phyloP scores from a whole-genome alignment of 139 green algal genomes.

The Volvox africanus region DNA sequence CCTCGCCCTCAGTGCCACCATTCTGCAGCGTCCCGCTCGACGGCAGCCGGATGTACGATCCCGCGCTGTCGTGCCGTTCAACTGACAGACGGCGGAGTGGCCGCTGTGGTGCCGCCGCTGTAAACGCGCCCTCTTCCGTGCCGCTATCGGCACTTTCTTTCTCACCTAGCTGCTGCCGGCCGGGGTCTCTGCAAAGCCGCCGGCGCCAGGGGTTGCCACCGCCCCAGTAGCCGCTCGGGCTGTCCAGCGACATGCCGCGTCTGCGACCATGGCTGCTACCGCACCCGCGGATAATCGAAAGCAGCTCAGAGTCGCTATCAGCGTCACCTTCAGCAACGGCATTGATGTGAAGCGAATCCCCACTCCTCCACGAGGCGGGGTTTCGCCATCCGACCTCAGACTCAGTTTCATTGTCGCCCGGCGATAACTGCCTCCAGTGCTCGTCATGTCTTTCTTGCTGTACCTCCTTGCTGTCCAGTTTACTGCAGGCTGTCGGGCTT shows the following conservation, averaged over 20 bases:
- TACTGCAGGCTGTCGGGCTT: background rate
- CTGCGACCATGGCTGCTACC: background rate
- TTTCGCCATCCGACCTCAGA: background rate
- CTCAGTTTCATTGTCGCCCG: background rate
- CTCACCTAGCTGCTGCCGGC: background rate
- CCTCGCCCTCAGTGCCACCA: background rate
- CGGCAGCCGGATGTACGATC: slow-evolving; percentile 25
- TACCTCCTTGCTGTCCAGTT: background rate
- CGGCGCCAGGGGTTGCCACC: background rate
- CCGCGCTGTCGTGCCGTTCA: slow-evolving; percentile 34
- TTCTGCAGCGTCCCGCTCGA: background rate
- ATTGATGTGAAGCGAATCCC: background rate
- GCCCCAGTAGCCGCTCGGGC: background rate
- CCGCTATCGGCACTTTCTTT: background rate
- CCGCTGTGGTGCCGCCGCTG: no score
- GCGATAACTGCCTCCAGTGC: background rate
- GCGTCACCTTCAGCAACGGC: background rate
- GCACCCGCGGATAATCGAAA: background rate
- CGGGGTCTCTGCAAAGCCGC: background rate
- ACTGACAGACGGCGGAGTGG: background rate
- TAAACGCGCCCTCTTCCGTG: background rate
- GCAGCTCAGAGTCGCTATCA: background rate
- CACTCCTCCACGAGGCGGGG: background rate
- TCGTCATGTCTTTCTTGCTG: background rate
- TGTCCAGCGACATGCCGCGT: background rate